These are phyloP conservation scores for Meyerozyma sp. DNA, from an alignment of 1,139 yeast genomes.

Conservation along the genomic window DNA sequence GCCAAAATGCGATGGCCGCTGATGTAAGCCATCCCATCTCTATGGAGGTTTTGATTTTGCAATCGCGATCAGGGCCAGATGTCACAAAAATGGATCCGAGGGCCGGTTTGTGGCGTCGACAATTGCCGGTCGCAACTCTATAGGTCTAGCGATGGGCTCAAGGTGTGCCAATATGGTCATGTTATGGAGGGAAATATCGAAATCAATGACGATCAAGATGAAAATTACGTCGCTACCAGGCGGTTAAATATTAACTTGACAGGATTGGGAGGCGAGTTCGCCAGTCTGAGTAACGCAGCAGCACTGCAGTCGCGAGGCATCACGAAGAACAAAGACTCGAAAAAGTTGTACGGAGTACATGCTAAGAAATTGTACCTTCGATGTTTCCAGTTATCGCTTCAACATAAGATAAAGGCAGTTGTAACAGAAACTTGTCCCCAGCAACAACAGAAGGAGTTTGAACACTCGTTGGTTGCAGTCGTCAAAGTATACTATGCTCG, in stretches of 20 bases:
- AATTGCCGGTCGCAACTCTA: conserved; percentile 81
- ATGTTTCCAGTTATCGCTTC: conserved; percentile 52
- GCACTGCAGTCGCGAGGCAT: conserved; percentile 6
- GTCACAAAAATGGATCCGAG: conserved; percentile 48
- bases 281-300: conserved; percentile 11
- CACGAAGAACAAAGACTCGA: conserved; percentile 3
- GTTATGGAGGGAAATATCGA: conserved; percentile 78
- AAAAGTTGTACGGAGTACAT: conserved; percentile 45
- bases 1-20: not conserved
- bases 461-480: conserved; percentile 23
- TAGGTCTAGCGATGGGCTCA: conserved; percentile 66
- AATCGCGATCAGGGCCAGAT: not conserved
- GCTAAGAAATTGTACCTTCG: conserved; percentile 44
- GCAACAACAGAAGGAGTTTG: conserved; percentile 7
- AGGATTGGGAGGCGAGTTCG: conserved; percentile 16
- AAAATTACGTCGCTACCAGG: conserved; percentile 41
- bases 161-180: conserved; percentile 87
- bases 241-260: conserved; percentile 40
- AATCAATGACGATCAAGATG: conserved; percentile 71
- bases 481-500: conserved; percentile 49
- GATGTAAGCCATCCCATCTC: not conserved
- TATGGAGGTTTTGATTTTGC: too few relatives aligned
- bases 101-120: conserved; percentile 83
- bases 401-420: conserved; percentile 34
- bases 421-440: conserved; percentile 16